Conservation (phyloP, 257 asterid genomes). For the Solanum acaule region DNA sequence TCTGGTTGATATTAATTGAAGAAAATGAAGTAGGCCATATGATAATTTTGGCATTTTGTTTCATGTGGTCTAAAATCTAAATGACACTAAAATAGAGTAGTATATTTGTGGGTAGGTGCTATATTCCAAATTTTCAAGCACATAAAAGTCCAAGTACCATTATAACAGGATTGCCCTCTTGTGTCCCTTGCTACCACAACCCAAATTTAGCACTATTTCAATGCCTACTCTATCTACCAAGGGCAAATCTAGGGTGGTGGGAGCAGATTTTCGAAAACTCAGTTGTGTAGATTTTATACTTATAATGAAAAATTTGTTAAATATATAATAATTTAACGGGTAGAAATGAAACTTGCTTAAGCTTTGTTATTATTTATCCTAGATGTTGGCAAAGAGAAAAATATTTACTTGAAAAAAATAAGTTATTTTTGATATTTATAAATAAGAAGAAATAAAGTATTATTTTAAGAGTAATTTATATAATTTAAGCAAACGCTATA, state of each 20-base stretch:
- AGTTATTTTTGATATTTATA: background rate
- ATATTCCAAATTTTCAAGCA: background rate
- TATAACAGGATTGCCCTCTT: background rate
- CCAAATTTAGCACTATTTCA: background rate
- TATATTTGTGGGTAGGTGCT: background rate
- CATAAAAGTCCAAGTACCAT: background rate
- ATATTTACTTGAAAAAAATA: too few species aligned
- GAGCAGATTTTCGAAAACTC: rapidly evolving
- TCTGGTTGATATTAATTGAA: background rate
- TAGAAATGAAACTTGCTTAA: background rate
- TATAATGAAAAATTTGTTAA: rapidly evolving
- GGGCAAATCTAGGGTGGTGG: background rate
- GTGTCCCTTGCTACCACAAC: background rate
- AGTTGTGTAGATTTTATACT: background rate
- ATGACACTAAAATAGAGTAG: background rate
- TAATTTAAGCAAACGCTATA: background rate
- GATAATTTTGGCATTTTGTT: background rate
- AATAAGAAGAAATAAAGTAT: background rate
- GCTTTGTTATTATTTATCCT: background rate
- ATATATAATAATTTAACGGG: rapidly evolving
- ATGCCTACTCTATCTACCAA: background rate
- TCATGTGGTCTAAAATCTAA: background rate
- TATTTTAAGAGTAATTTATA: background rate
- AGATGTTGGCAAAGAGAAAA: background rate
- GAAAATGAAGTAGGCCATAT: background rate